Percentiles rank a stretch among this genome's conserved stretches.
phyloP scores from a whole-genome alignment of 306 rosid species.

The Quercus dentata region DNA sequence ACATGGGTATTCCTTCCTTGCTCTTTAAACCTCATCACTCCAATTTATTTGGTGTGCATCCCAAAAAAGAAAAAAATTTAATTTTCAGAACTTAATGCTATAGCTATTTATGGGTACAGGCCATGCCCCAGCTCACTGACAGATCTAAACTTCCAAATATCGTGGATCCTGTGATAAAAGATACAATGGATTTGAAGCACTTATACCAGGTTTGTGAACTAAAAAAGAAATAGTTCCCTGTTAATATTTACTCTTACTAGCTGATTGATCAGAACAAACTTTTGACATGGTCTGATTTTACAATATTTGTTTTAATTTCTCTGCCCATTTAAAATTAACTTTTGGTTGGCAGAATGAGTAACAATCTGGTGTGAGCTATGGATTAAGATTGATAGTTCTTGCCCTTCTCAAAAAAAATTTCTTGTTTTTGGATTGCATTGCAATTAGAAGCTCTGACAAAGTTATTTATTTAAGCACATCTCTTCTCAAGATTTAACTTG shows the following conservation, averaged over 20 bases:
- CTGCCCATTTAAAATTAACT: not conserved
- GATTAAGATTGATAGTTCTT: not conserved
- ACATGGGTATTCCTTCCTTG: slow-evolving; percentile 72
- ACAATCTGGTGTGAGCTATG: not conserved
- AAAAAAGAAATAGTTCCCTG: not conserved
- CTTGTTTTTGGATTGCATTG: too few relatives aligned
- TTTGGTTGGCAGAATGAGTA: not conserved
- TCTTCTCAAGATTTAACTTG: not conserved
- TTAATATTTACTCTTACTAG: not conserved
- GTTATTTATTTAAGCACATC: too few relatives aligned
- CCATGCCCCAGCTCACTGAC: slow-evolving; percentile 96
- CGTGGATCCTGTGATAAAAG: slow-evolving; percentile 72
- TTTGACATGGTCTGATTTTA: not conserved
- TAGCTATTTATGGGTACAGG: slow-evolving; percentile 48
- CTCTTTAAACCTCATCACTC: not conserved
- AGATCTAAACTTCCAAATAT: slow-evolving; percentile 80
- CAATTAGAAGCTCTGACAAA: too few relatives aligned
- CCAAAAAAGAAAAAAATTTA: not conserved
- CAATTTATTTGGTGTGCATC: slow-evolving; percentile 1
- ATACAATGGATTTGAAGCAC: slow-evolving; percentile 85
- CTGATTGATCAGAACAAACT: not conserved
- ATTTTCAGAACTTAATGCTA: slow-evolving; percentile 4
- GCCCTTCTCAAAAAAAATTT: too few relatives aligned
- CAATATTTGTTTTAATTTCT: not conserved
- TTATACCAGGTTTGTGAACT: slow-evolving; percentile 68